phyloP scores from a whole-genome alignment of 148 eudicot species.

The Rhododendron vialii region DNA sequence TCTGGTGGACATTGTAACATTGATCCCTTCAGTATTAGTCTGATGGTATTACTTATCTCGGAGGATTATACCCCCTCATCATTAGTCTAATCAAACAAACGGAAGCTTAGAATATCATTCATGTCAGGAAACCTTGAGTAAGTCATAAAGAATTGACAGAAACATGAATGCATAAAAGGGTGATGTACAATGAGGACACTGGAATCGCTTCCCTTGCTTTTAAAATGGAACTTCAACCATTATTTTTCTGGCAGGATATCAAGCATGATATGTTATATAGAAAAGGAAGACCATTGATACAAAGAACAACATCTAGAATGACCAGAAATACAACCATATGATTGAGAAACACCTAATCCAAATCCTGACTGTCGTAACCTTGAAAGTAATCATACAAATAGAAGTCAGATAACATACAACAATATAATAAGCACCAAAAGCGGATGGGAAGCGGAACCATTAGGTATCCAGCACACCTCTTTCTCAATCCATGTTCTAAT shows the following conservation, averaged over 20 bases:
- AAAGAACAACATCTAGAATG: background rate
- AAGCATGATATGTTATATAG: background rate
- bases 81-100: background rate
- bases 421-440: background rate
- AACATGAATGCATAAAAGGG: background rate
- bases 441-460: background rate
- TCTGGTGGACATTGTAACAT: background rate
- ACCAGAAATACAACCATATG: background rate
- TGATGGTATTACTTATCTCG: background rate
- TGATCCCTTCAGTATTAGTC: background rate
- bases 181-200: background rate
- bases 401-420: background rate
- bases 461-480: background rate
- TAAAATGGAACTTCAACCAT: too few relatives aligned
- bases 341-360: background rate
- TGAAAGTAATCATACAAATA: background rate
- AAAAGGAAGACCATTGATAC: background rate
- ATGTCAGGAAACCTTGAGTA: background rate
- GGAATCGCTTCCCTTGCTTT: background rate
- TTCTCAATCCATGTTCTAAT: conserved; percentile 4
- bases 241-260: background rate
- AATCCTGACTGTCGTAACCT: background rate
- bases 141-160: background rate
- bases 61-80: background rate
- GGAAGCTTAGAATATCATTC: background rate